Conservation (phyloP, 257 asterid species). For the Solanum appendiculatum region DNA sequence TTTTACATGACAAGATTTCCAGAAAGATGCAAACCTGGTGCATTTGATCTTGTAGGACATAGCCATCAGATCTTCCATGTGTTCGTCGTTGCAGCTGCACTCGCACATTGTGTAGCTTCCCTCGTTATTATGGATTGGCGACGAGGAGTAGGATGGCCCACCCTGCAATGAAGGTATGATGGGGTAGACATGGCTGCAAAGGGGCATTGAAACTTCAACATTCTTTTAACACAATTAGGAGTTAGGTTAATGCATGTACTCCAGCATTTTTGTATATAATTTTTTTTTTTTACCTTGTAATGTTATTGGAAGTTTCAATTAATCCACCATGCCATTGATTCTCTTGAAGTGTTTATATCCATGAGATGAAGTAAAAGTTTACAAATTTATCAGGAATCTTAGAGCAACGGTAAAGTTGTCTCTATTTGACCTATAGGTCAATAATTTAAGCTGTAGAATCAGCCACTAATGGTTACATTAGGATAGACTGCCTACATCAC, state of each 20-base stretch:
- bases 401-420: background rate
- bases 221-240: background rate
- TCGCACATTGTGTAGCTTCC: conserved; percentile 65
- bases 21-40: conserved; percentile 84
- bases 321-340: background rate
- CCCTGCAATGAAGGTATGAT: background rate
- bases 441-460: background rate
- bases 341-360: background rate
- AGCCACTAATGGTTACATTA: background rate
- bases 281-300: background rate
- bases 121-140: conserved; percentile 80
- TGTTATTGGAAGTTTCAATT: background rate
- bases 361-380: background rate
- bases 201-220: background rate
- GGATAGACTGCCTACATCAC: background rate
- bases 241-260: background rate
- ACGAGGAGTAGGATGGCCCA: conserved; percentile 15
- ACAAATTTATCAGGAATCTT: background rate
- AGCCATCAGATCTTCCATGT: conserved; percentile 93
- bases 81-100: conserved; percentile 73
- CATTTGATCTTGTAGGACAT: conserved; percentile 77
- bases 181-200: background rate
- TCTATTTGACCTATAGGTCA: background rate
- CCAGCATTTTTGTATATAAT: background rate
- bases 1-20: conserved; percentile 73